phyloP scores from a whole-genome alignment of 306 rosid species.

The Boehmeria nivea region DNA sequence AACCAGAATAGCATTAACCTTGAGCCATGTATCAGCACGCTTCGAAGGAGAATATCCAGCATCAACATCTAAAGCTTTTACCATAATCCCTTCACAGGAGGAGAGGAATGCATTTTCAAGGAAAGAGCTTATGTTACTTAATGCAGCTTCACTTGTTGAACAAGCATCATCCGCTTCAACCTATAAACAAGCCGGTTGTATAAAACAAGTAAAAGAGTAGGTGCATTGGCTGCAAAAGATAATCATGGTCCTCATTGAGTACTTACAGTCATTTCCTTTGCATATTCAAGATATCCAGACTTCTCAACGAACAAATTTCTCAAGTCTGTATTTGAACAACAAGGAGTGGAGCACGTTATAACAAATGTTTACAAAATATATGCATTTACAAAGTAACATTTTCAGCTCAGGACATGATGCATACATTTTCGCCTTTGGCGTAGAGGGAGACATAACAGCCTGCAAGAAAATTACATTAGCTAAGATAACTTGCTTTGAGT shows the following conservation, averaged over 20 bases:
- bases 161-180: constrained; percentile 74
- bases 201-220: background rate
- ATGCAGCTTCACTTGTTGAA: constrained; percentile 50
- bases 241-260: constrained; percentile 6
- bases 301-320: constrained; percentile 62
- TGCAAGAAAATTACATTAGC: constrained; percentile 39
- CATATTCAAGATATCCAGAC: constrained; percentile 71
- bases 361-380: constrained; percentile 9
- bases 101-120: constrained; percentile 61
- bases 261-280: constrained; percentile 74
- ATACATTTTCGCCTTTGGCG: constrained; percentile 70
- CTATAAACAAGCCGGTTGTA: constrained; percentile 35
- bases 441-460: constrained; percentile 68
- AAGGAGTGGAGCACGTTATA: background rate
- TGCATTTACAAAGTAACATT: background rate
- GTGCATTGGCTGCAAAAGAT: background rate
- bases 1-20: constrained; percentile 37
- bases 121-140: constrained; percentile 50
- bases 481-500: constrained; percentile 20
- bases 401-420: constrained; percentile 26
- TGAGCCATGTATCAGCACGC: constrained; percentile 83
- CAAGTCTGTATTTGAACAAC: constrained; percentile 37
- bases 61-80: constrained; percentile 73
- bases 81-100: constrained; percentile 92
- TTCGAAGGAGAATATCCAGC: constrained; percentile 88